Evolutionary conservation across 345 rosid genomes (phyloP), one percentile per base, ranked within the genome.

Genomic region (Sonneratia alba): DNA sequence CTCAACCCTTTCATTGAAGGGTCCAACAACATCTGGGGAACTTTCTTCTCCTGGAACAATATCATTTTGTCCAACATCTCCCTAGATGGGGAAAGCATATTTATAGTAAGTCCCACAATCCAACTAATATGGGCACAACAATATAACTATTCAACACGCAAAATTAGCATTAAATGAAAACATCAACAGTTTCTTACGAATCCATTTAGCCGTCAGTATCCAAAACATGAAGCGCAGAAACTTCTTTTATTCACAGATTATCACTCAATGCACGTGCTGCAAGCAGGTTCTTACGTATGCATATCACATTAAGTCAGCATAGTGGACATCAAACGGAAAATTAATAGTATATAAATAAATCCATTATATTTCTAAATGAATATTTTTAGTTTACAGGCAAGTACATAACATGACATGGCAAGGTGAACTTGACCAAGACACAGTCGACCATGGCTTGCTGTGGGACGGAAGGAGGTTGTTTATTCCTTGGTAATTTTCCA

Each of bases 171-270:
- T 37, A 59, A 47, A 62, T 64, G 65, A 79, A 77, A 66, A 79
- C 72, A 76, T 72, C 83, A 82, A 86, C 80, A 85, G 90, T 24
- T 82, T 90, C 97, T 92, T 90, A 90, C 93, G 76, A 92, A 87
- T 88, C 83, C 77, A 79, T 84, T 73, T 84, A 83, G 91, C 85
- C 92, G 84, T 82, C 92, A 86, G 86, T 85, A 88, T 77, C 85
- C 92, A 87, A 81, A 70, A 78, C 87, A 72, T 82, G 45, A 88
- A 81, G 87, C 83, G 90, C 82, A 85, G 84, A 85, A 79, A 88
- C 80, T 87, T n/a, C 76, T 75, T 53, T 77, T 73, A 85, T 38
- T 38, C 24, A 57, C 69, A 63, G 53, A 40, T 72, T 63, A 79
- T 83, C 87, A 85, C 78, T 82, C 86, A 78, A 57, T 78, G 80